A percentile compares a stretch with the other conserved stretches of the same genome.
Conservation (phyloP, 192 early-diverging fungal genomes). For the Mortierella alpina region DNA sequence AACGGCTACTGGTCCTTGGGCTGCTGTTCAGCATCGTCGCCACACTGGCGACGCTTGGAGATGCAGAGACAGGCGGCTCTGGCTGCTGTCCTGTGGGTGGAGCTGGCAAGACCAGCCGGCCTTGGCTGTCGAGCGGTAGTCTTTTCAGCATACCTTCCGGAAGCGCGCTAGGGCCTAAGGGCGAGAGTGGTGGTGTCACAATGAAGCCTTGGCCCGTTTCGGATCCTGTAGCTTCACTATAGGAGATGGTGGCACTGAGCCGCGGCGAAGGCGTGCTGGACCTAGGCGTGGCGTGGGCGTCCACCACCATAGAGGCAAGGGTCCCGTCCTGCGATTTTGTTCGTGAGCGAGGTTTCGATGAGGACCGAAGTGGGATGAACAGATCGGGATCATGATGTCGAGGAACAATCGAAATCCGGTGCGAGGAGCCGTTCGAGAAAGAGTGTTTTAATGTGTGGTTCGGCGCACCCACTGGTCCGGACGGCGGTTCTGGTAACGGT, state of each 20-base stretch:
- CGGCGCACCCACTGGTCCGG: slow-evolving; percentile 1
- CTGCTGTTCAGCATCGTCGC: background rate
- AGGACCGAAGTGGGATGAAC: slow-evolving; percentile 8
- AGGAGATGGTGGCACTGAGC: background rate
- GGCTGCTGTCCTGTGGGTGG: slow-evolving; percentile 20
- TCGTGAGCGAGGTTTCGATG: slow-evolving; percentile 16
- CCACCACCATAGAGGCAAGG: background rate
- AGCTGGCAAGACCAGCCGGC: slow-evolving; percentile 11
- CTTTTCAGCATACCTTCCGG: slow-evolving; percentile 8
- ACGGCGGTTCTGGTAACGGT: slow-evolving; percentile 34
- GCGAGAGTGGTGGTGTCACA: background rate
- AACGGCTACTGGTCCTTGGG: slow-evolving; percentile 3
- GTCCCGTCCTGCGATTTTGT: slow-evolving; percentile 37
- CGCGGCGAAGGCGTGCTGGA: slow-evolving; percentile 26
- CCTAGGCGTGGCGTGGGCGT: background rate
- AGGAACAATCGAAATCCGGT: slow-evolving; percentile 39
- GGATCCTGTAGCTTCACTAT: background rate
- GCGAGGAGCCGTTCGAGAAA: slow-evolving; percentile 35
- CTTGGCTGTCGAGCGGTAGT: slow-evolving; percentile 3
- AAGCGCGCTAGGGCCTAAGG: background rate
- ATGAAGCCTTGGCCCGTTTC: background rate
- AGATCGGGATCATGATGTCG: slow-evolving; percentile 45
- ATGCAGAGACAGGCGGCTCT: slow-evolving; percentile 7
- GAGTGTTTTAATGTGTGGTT: slow-evolving; percentile 10
- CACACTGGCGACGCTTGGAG: background rate